Evolutionary conservation across 371 early-diverging fungal genomes (phyloP), one percentile per base, ranked within the genome.

Genomic region (Mucor plumbeus): DNA sequence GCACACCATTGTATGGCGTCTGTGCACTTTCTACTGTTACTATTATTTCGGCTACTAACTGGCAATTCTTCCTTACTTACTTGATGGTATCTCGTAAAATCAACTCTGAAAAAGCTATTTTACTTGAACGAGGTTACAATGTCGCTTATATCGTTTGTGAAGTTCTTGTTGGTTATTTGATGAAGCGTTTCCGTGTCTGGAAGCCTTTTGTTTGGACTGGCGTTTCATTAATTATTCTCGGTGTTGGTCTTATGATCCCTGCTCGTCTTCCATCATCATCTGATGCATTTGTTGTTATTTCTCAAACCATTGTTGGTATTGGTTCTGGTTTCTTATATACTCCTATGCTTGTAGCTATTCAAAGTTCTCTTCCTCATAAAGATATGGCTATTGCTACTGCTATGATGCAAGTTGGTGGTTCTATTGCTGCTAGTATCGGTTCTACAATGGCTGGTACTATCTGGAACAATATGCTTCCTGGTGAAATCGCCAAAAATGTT

Each of bases 171-270:
- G 83, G 80, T 19, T 72, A 70, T 35, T 39, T 80, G 55, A 80
- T 82, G 75, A 75, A 72, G 48, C 75, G 76, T 11, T 70, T 78
- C 9, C 84, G 85, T 14, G 79, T 84, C 3, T 77, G 74, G 75
- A 61, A 74, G 47, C 68, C 79, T 60, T 70, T 91, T 58, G 72
- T 76, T 1, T 76, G 92, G 92, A 74, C 84, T 48, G 91, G 73
- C 10, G 71, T 93, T 11, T 91, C 90, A 1, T 53, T 90, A 7
- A 36, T 90, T 57, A 63, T 83, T 9, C 64, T 76, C 17, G 79
- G 79, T 64, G 67, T 76, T 19, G 77, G 75, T 34, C 54, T 80
- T 21, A 83, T 80, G 79, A 80, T 83, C 34, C 79, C 79, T 54
- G 83, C 83, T 43, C 78, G 83, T 59, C 61, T 68, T 39, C 76